Evolutionary conservation across 331 rosid species (phyloP).

Genomic region (Telfairia occidentalis): DNA sequence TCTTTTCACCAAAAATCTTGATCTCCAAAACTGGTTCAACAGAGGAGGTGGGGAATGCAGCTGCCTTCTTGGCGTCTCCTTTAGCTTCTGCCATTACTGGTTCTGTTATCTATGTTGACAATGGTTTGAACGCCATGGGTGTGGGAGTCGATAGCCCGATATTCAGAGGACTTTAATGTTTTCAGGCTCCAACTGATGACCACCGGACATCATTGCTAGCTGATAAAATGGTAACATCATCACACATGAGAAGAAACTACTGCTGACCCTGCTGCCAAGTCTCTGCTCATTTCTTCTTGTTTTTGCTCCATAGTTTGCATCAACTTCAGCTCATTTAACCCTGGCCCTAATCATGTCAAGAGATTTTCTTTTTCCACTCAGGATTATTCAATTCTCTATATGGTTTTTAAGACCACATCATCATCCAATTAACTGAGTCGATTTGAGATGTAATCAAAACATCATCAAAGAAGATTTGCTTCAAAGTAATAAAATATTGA

Average conservation of each 20-base stretch:
- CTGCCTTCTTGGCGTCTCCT: constrained; percentile 79
- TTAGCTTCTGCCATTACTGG: constrained; percentile 88
- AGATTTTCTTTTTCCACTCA: neutral
- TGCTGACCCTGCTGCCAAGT: neutral
- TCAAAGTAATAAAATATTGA: neutral
- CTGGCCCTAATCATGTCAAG: neutral
- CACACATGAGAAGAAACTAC: neutral
- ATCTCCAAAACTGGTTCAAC: constrained; percentile 17
- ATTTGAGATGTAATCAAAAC: neutral
- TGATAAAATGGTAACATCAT: neutral
- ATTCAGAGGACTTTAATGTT: constrained; percentile 27
- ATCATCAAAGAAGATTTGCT: neutral
- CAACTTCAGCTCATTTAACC: neutral
- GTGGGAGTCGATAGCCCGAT: constrained; percentile 57
- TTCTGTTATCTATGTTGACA: constrained; percentile 64
- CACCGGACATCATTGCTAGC: constrained; percentile 2
- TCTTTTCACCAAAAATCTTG: too few relatives aligned
- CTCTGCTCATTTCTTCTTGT: neutral
- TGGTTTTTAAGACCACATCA: neutral
- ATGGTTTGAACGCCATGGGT: constrained; percentile 82
- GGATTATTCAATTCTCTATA: neutral
- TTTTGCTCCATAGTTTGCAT: neutral
- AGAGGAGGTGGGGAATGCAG: constrained; percentile 78
- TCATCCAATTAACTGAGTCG: neutral
- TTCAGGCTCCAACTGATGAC: constrained; percentile 19